These are phyloP conservation scores for Parsonsia alboflavescens DNA, from an alignment of 257 asterid genomes.

Conservation along the genomic window DNA sequence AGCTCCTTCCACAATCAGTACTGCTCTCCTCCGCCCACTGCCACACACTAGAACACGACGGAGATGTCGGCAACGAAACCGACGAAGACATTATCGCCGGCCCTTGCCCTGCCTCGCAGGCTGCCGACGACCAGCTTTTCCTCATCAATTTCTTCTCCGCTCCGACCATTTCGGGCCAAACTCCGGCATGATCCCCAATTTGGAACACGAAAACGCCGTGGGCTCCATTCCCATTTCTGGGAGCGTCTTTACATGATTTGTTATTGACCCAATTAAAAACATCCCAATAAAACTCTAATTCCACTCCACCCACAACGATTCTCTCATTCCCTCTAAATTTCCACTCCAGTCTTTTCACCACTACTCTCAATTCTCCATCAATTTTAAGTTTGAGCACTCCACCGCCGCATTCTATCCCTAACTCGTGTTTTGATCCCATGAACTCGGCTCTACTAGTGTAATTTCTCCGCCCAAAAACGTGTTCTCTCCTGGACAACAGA, in stretches of 20 bases:
- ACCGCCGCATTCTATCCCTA: slow-evolving; percentile 31
- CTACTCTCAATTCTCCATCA: slow-evolving; percentile 25
- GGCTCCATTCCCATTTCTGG: slow-evolving; percentile 17
- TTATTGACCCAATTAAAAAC: slow-evolving; percentile 39
- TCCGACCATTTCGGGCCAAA: slow-evolving; percentile 42
- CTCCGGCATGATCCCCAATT: slow-evolving; percentile 28
- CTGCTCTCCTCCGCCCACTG: slow-evolving; percentile 45
- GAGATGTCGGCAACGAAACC: slow-evolving; percentile 18
- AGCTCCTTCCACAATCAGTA: slow-evolving; percentile 37
- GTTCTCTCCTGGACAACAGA: slow-evolving; percentile 29
- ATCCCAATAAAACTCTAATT: slow-evolving; percentile 37
- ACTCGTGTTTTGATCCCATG: slow-evolving; percentile 30
- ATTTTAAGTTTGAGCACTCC: slow-evolving; percentile 35
- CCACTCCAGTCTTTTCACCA: slow-evolving; percentile 35
- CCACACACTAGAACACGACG: slow-evolving; percentile 36
- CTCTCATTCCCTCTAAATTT: slow-evolving; percentile 38
- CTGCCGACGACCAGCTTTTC: slow-evolving; percentile 27
- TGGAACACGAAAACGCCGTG: slow-evolving; percentile 38
- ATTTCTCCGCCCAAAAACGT: slow-evolving; percentile 30
- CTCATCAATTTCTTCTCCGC: slow-evolving; percentile 35
- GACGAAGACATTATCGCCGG: slow-evolving; percentile 7
- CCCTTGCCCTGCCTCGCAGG: not conserved
- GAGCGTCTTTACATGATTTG: not conserved
- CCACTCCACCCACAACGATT: slow-evolving; percentile 27
- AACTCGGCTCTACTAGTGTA: slow-evolving; percentile 27